Percentiles rank a stretch among this genome's conserved stretches.
These are phyloP conservation scores for Kuraishia capsulata DNA, from an alignment of 805 yeast genomes.

Conservation along the genomic window DNA sequence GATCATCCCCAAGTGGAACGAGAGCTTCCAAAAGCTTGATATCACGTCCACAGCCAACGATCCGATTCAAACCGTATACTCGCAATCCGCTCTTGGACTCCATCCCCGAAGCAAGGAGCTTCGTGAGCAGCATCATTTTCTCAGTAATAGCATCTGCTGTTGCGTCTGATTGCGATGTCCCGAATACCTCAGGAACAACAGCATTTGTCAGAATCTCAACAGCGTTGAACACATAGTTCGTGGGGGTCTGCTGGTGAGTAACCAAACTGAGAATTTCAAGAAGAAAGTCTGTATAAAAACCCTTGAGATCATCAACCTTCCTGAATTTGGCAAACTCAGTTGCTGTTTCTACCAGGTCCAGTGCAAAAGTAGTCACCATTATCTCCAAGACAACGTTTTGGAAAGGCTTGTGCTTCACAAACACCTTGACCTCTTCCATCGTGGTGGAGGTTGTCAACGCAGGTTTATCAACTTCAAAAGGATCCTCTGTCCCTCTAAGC, in stretches of 20 bases:
- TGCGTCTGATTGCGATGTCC: slow-evolving; percentile 4
- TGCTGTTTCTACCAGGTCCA: slow-evolving; percentile 49
- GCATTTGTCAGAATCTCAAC: slow-evolving; percentile 40
- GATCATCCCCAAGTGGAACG: slow-evolving; percentile 20
- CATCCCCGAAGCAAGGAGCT: slow-evolving; percentile 27
- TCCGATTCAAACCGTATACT: slow-evolving; percentile 37
- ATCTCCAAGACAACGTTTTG: slow-evolving; percentile 41
- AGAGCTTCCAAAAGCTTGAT: slow-evolving; percentile 27
- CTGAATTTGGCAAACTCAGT: slow-evolving; percentile 15
- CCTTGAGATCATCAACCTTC: slow-evolving; percentile 16
- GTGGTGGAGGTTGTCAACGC: slow-evolving; percentile 4
- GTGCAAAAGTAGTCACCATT: slow-evolving; percentile 36
- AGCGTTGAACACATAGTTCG: slow-evolving; percentile 39
- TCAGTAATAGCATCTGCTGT: slow-evolving; percentile 6
- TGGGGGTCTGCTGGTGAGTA: slow-evolving; percentile 43
- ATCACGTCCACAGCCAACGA: neutral
- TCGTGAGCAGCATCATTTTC: slow-evolving; percentile 7
- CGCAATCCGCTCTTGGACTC: slow-evolving; percentile 30
- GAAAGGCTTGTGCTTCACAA: slow-evolving; percentile 22
- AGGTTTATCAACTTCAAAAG: slow-evolving; percentile 3
- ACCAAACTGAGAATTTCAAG: slow-evolving; percentile 23
- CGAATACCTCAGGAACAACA: slow-evolving; percentile 3
- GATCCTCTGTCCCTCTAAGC: slow-evolving; percentile 14
- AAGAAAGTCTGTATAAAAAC: slow-evolving; percentile 24
- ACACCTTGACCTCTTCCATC: slow-evolving; percentile 10